These are phyloP conservation scores for Podospora fimiseda DNA, from an alignment of 495 filamentous ascomycete genomes.

Conservation along the genomic window DNA sequence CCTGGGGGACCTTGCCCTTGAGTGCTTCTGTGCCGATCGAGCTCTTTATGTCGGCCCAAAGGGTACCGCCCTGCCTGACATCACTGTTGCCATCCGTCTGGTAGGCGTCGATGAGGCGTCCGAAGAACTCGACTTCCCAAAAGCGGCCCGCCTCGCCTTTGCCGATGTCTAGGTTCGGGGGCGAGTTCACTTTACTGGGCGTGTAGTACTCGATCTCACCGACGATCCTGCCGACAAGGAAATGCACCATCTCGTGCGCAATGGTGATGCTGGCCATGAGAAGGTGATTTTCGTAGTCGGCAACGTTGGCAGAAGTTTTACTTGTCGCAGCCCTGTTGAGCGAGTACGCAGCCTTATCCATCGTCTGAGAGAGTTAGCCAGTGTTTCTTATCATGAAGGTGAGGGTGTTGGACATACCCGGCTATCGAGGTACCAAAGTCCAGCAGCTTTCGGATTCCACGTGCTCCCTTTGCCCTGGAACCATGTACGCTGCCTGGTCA, in stretches of 20 bases:
- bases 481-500: background rate
- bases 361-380: background rate
- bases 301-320: background rate
- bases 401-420: background rate
- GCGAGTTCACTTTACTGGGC: background rate
- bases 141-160: background rate
- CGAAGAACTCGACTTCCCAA: slow-evolving; percentile 1
- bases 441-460: background rate
- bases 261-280: slow-evolving; percentile 1
- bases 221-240: background rate
- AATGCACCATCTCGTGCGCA: background rate
- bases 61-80: background rate
- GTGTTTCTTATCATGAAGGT: background rate
- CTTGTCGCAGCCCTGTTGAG: background rate
- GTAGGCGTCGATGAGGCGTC: background rate
- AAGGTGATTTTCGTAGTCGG: background rate
- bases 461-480: background rate
- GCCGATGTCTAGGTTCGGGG: background rate
- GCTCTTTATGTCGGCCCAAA: background rate
- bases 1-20: background rate
- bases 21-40: background rate
- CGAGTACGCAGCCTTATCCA: background rate
- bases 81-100: background rate
- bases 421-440: background rate
- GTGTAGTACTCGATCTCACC: background rate